Conservation (phyloP, 176 grass and related monocot genomes). For the Elymus sibiricus region DNA sequence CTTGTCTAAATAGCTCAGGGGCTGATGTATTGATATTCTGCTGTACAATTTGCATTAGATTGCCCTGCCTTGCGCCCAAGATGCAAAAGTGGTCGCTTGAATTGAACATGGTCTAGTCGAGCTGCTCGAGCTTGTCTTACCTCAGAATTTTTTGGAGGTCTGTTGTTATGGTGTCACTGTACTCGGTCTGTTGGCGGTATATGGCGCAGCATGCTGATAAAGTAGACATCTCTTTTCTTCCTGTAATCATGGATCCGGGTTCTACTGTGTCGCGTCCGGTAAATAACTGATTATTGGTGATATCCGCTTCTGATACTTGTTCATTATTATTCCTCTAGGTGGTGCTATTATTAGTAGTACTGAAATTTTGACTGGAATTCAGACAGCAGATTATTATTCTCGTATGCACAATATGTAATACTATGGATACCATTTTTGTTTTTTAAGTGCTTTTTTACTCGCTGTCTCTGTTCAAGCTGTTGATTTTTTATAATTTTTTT, state of each 20-base stretch:
- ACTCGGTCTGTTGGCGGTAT: not conserved
- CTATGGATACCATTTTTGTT: not conserved
- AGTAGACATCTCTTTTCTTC: conserved; percentile 18
- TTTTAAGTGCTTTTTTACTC: not conserved
- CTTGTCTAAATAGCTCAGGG: not conserved
- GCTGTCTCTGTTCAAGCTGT: not conserved
- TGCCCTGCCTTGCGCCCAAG: not conserved
- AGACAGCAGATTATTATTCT: not conserved
- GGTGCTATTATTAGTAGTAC: conserved; percentile 21
- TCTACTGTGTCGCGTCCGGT: not conserved
- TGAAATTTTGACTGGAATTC: conserved; percentile 40
- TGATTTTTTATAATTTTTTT: not conserved
- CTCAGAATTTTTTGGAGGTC: conserved; percentile 36
- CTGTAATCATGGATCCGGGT: not conserved
- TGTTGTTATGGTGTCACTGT: conserved; percentile 6
- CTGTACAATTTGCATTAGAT: not conserved
- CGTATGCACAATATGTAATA: conserved; percentile 22
- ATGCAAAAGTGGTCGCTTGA: not conserved
- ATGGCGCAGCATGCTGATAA: conserved; percentile 3
- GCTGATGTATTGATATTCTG: not conserved
- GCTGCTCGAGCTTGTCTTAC: conserved; percentile 5
- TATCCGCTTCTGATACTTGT: conserved; percentile 13
- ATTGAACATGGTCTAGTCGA: not conserved
- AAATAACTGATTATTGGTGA: conserved; percentile 43
- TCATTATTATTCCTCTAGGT: conserved; percentile 27